phyloP scores from a whole-genome alignment of 495 filamentous ascomycete species.

The Daldinia loculata region DNA sequence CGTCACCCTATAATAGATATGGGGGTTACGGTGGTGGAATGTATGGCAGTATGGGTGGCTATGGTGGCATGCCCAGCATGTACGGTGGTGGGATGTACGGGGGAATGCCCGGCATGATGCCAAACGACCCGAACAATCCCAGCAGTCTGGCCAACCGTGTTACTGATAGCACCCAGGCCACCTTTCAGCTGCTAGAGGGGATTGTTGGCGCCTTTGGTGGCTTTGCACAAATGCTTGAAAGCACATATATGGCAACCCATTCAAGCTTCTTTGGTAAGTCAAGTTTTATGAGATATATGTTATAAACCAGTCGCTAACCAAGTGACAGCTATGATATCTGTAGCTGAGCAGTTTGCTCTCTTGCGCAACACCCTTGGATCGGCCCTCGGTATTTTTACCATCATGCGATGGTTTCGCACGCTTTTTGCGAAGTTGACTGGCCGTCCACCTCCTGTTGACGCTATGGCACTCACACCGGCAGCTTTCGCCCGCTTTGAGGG shows the following conservation, averaged over 20 bases:
- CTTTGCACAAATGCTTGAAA: slow-evolving; percentile 99
- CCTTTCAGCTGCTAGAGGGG: slow-evolving; percentile 98
- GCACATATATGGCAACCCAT: slow-evolving; percentile 99
- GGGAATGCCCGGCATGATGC: slow-evolving; percentile 66
- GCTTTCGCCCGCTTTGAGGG: slow-evolving; percentile 90
- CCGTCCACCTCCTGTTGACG: slow-evolving; percentile 85
- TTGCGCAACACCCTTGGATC: slow-evolving; percentile 95
- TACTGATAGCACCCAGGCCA: slow-evolving; percentile 91
- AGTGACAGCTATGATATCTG: slow-evolving; percentile 88
- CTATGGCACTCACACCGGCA: slow-evolving; percentile 83
- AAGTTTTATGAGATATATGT: background rate
- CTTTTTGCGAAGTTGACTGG: slow-evolving; percentile 94
- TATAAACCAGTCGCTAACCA: slow-evolving; percentile 36
- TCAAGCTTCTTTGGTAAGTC: slow-evolving; percentile 95
- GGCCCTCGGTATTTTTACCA: slow-evolving; percentile 91
- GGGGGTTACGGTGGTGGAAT: slow-evolving; percentile 49
- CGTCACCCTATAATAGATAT: slow-evolving; percentile 57
- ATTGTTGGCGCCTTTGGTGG: slow-evolving; percentile 98
- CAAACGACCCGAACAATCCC: slow-evolving; percentile 84
- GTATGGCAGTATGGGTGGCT: slow-evolving; percentile 54
- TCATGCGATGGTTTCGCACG: slow-evolving; percentile 93
- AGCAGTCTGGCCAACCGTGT: slow-evolving; percentile 92
- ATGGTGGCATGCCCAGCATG: slow-evolving; percentile 62
- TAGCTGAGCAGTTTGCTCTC: slow-evolving; percentile 95
- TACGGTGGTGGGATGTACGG: slow-evolving; percentile 73